Conservation (phyloP, 1,284 basidiomycete species). For the Microbotryum scabiosae region DNA sequence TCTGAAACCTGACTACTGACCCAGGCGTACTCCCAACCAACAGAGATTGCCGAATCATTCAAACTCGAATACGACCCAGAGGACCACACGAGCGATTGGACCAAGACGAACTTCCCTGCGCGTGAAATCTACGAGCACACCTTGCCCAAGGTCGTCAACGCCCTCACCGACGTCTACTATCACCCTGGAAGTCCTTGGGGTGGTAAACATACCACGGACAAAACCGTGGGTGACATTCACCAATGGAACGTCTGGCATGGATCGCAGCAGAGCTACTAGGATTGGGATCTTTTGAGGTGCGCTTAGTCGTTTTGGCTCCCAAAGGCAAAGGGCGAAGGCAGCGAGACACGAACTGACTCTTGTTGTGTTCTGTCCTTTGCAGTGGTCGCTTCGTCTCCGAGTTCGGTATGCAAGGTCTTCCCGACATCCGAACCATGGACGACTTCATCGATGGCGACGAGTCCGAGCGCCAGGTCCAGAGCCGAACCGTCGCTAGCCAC, state of each 20-base stretch:
- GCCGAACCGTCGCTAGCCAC: slow-evolving; percentile 67
- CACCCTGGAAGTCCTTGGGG: slow-evolving; percentile 80
- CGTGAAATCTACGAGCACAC: slow-evolving; percentile 69
- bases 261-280: slow-evolving; percentile 75
- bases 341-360: slow-evolving; percentile 32
- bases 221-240: slow-evolving; percentile 71
- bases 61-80: slow-evolving; percentile 58
- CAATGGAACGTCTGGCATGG: slow-evolving; percentile 80
- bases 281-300: slow-evolving; percentile 67
- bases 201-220: slow-evolving; percentile 63
- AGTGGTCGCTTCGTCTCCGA: slow-evolving; percentile 26
- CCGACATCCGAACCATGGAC: slow-evolving; percentile 72
- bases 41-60: slow-evolving; percentile 60
- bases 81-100: slow-evolving; percentile 24
- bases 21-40: slow-evolving; percentile 45
- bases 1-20: not conserved
- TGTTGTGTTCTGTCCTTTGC: too few species aligned
- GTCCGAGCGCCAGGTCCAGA: slow-evolving; percentile 71
- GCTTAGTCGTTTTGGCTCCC: slow-evolving; percentile 72
- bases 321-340: slow-evolving; percentile 80
- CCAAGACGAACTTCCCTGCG: slow-evolving; percentile 25
- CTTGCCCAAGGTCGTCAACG: slow-evolving; percentile 61
- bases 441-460: slow-evolving; percentile 66
- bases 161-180: slow-evolving; percentile 61
- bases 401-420: slow-evolving; percentile 56